These are phyloP conservation scores for Pouteria glomerata DNA, from an alignment of 148 eudicot genomes.

Conservation along the genomic window DNA sequence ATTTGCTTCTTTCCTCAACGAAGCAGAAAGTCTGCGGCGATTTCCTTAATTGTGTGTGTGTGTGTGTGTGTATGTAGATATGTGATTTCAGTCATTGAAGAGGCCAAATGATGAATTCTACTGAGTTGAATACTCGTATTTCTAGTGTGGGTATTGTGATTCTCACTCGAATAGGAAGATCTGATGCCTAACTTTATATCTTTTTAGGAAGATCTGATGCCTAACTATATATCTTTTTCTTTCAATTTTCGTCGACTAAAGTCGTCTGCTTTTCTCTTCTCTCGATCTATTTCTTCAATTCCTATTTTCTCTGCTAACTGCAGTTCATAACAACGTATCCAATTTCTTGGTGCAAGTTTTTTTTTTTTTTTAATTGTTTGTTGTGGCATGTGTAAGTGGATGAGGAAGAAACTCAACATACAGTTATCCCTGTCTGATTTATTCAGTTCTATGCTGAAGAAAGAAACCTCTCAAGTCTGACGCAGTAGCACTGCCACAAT, in stretches of 20 bases:
- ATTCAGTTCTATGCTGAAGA: no score
- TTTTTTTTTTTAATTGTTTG: background rate
- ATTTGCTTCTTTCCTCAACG: no score
- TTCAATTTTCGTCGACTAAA: no score
- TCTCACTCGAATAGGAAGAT: slow-evolving; percentile 53
- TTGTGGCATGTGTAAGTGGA: background rate
- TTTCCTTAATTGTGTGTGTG: no score
- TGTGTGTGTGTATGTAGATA: background rate
- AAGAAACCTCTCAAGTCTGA: no score
- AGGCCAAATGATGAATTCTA: slow-evolving; percentile 28
- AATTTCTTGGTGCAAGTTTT: no score
- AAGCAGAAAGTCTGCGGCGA: no score
- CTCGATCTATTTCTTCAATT: background rate
- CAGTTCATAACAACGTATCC: no score
- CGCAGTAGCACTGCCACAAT: no score
- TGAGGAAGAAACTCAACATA: slow-evolving; percentile 13
- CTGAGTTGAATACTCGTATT: slow-evolving; percentile 19
- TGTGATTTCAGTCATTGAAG: background rate
- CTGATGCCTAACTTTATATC: slow-evolving; percentile 35
- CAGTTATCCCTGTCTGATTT: slow-evolving; percentile 65
- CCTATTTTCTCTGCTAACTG: no score
- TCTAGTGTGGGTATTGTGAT: slow-evolving; percentile 19
- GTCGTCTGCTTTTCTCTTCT: background rate
- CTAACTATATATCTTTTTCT: background rate
- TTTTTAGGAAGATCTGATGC: slow-evolving; percentile 56